These are phyloP conservation scores for Naganishia kalamii DNA, from an alignment of 768 basidiomycete species.

Conservation along the genomic window DNA sequence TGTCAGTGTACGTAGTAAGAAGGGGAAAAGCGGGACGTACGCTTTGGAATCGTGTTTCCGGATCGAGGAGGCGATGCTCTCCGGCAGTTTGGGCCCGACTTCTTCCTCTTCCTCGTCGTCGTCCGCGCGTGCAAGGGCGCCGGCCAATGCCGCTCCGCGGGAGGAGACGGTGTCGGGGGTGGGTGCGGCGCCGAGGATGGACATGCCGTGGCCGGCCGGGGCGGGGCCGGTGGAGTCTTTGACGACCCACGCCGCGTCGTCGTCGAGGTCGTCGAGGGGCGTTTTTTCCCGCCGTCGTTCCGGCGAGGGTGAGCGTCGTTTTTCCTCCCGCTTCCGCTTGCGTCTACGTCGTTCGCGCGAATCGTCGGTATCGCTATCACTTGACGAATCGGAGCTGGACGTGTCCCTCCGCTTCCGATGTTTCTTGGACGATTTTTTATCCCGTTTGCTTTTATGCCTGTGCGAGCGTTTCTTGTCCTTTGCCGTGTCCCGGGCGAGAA, in stretches of 20 bases:
- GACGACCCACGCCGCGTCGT: conserved; percentile 46
- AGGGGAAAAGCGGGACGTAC: conserved; percentile 43
- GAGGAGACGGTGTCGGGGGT: conserved; percentile 19
- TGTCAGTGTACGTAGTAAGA: not conserved
- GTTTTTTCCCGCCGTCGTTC: not conserved
- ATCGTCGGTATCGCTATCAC: not conserved
- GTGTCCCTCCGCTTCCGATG: conserved; percentile 28
- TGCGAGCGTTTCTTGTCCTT: conserved; percentile 45
- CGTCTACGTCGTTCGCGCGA: conserved; percentile 33
- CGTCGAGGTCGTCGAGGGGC: conserved; percentile 18
- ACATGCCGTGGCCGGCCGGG: conserved; percentile 2
- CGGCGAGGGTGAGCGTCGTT: not conserved
- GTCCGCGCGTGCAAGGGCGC: conserved; percentile 35
- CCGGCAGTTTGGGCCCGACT: conserved; percentile 70
- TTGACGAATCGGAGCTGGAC: conserved; percentile 26
- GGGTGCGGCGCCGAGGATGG: conserved; percentile 29
- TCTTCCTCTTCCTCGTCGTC: conserved; percentile 59
- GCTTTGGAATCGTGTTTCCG: conserved; percentile 54
- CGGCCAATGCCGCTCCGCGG: not conserved
- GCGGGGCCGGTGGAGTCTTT: conserved; percentile 20
- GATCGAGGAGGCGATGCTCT: no score
- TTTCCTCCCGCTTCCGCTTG: conserved; percentile 10
- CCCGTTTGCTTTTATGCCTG: conserved; percentile 37
- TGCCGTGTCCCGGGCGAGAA: conserved; percentile 47
- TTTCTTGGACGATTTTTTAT: conserved; percentile 40